These are phyloP conservation scores for Hygrophoropsis aurantiaca DNA, from an alignment of 768 basidiomycete species.

Conservation along the genomic window DNA sequence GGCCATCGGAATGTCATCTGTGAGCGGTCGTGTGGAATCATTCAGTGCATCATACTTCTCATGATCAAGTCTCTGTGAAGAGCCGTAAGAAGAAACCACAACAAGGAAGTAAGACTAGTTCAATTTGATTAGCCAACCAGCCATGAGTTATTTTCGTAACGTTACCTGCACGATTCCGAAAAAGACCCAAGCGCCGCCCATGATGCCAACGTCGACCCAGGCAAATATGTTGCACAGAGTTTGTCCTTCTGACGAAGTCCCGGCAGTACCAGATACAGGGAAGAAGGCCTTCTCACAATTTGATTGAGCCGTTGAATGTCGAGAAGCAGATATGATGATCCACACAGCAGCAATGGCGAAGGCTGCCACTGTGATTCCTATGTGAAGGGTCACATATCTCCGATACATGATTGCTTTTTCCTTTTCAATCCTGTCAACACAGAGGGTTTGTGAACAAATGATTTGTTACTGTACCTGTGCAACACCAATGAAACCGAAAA, in stretches of 20 bases:
- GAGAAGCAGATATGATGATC: conserved; percentile 76
- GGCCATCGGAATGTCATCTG: conserved; percentile 62
- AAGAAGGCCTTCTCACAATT: conserved; percentile 67
- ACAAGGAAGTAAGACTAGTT: conserved; percentile 48
- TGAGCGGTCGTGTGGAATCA: conserved; percentile 53
- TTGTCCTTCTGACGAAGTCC: conserved; percentile 50
- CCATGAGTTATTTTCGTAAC: neutral
- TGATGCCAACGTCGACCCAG: conserved; percentile 90
- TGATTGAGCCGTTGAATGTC: conserved; percentile 69
- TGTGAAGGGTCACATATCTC: conserved; percentile 69
- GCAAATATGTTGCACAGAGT: conserved; percentile 87
- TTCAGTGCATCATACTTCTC: conserved; percentile 75
- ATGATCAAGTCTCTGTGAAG: conserved; percentile 76
- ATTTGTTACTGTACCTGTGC: conserved; percentile 51
- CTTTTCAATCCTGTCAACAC: conserved; percentile 35
- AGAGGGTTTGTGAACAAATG: conserved; percentile 1
- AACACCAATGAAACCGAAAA: conserved; percentile 86
- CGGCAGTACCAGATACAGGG: conserved; percentile 31
- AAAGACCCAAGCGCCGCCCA: conserved; percentile 86
- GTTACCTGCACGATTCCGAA: conserved; percentile 76
- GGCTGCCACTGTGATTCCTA: conserved; percentile 48
- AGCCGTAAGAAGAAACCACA: conserved; percentile 63
- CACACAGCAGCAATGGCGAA: conserved; percentile 82
- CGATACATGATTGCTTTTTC: conserved; percentile 66
- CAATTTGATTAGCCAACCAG: conserved; percentile 1